Base-by-base conservation (phyloP, 179 eudicot genomes). In the Silene vulgaris region DNA sequence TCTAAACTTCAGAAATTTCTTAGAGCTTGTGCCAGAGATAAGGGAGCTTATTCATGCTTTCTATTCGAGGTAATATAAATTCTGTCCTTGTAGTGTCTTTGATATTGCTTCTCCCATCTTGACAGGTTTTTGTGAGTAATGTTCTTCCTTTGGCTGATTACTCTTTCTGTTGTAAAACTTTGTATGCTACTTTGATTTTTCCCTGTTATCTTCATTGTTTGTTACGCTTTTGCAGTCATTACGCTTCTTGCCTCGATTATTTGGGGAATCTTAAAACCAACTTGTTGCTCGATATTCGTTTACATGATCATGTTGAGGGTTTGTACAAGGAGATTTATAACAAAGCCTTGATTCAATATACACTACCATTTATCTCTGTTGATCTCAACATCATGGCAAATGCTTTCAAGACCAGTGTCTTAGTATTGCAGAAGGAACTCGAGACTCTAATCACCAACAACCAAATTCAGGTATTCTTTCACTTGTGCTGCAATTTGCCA, bases 21-120 rank as follows among this genome's bases (percentile, higher is more conserved):
- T 94, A 74, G 98, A 94, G 89, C 84, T 92, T 77, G 97, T 94
- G 43, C 98, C 98, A 21, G 98, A 94, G 81, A 88, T 94, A 64
- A 90, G 98, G 82, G 98, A 94, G 81, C 96, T 94, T 26, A 90
- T 94, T 45, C 81, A 92, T 74, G 91, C 90, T 81, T 94, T 94
- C 82, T 90, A 94, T 82, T 87, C 98, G 19, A 94, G 98, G 98
- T 94, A 82, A 74, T 17, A 81, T 4, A 32, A 54, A 5, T 20
- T 37, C 9, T 62, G 9, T 11, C 45, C 5, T 65, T 65, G 4
- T 50, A 35, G 63, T n/a, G 21, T 59, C 7, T 59, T 17, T 4
- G 63, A n/a, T 59, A 59, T 17, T 59, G 63, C 26, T 59, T 59
- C 63, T 7, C 5, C 26, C 20, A 20, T 17, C 63, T 19, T 59